Base-by-base conservation (phyloP, 305 asterid species). In the Fraxinus latifolia region DNA sequence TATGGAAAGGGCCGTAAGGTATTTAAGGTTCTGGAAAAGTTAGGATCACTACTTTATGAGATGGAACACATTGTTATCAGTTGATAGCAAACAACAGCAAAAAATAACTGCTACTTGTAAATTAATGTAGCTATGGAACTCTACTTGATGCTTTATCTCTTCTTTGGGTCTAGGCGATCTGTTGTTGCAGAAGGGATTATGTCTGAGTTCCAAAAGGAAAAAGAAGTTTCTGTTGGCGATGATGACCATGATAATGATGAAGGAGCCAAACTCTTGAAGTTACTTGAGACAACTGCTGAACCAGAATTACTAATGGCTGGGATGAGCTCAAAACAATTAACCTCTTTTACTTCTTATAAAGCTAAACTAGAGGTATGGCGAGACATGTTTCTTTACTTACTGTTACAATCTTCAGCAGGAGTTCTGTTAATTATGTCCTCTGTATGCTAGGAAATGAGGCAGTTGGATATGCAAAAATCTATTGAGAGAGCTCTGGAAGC, bases 221-320 rank as follows among this genome's bases (percentile, higher is more conserved):
- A 81, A 71, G 91, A 87, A 62, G 87, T 87, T 83, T 83, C 86
- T 78, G 72, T 84, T 50, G 87, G 83, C 55, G 81, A 86, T 82
- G 94, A 86, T 83, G 93, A 86, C 86, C 83, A 82, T 84, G 97
- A 92, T 81, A 84, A 89, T 88, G 97, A 91, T 79, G 98, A 94
- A 89, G 99, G 99, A 83, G 99, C 99, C 85, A 91, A 91, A 87
- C 88, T 96, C 80, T 89, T 92, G 90, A 94, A 87, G 90, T 84
- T 96, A 79, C 97, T 96, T 25, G 99, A 96, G 92, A 89, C 95
- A 80, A 87, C 97, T 84, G 99, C 99, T 79, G 98, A 96, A 83
- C 98, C 99, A 47, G 98, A 96, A 85, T 77, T 96, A 83, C 84
- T 96, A 85, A 94, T 96, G 99, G 99, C 98, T 37, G 99, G 94